Evolutionary conservation across 176 grass and related monocot genomes (phyloP), one percentile per base, ranked within the genome.

Genomic region (Carex myosuroides): DNA sequence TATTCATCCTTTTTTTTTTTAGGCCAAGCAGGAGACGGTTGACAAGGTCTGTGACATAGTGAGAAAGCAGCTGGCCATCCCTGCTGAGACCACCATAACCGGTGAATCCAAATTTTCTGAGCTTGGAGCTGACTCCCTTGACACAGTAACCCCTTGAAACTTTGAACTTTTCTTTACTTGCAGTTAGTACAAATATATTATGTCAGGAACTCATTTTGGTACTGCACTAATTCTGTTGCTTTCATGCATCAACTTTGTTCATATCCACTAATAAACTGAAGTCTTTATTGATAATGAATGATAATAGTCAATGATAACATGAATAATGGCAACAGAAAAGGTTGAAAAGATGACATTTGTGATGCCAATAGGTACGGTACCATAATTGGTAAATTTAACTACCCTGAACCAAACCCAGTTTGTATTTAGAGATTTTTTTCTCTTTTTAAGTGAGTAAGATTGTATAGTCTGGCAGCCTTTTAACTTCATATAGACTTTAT

Each of bases 51-150:
- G 33, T 50, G 59, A 64, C 13, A 48, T 82, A 5, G 80, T 82
- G 60, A 65, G 60, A 48, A 64, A 66, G n/a, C 80, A 66, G 18
- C 20, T 66, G 18, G 59, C 60, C 41, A 24, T 82, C 57, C 26
- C 77, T 16, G 16, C 12, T 13, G 60, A 82, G 13, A 52, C 56
- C n/a, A 10, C 18, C 20, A 14, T 82, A n/a, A 66, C 39, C 14
- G 80, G 87, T 35, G 89, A 94, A 54, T 87, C 89, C 60, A 91
- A 89, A 57, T 90, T 94, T 59, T 85, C 53, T 3, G 89, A 94
- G 17, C 84, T 92, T 24, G 87, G 89, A 0, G 87, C 87, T 39
- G 92, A 94, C 85, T 94, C 92, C 5, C 92, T 94, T 5, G 92
- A 94, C 73, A 91, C 89, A 79, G 92, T 92, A 93, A 91, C 67